These are phyloP conservation scores for Dipteronia dyeriana DNA, from an alignment of 345 rosid genomes.

Conservation along the genomic window DNA sequence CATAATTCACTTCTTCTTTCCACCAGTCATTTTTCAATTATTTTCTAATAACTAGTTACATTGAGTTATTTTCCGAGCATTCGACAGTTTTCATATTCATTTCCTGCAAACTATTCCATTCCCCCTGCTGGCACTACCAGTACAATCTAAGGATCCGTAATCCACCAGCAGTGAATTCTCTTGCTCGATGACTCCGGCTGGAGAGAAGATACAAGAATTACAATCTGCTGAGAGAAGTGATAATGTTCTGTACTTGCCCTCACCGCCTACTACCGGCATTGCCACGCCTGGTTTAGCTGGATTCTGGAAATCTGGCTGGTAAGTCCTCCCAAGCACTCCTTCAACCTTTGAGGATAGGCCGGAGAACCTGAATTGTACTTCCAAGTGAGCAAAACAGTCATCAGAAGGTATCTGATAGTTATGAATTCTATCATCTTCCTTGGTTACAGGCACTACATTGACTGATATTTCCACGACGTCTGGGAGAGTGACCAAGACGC, in stretches of 20 bases:
- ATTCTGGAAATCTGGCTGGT: conserved; percentile 61
- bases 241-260: conserved; percentile 54
- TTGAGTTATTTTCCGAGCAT: not conserved
- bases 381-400: conserved; percentile 69
- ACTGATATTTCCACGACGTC: conserved; percentile 54
- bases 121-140: conserved; percentile 42
- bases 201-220: conserved; percentile 41
- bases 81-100: conserved; percentile 13
- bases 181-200: conserved; percentile 12
- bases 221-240: conserved; percentile 52
- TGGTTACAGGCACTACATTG: conserved; percentile 67
- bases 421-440: conserved; percentile 66
- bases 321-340: conserved; percentile 68
- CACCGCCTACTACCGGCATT: conserved; percentile 61
- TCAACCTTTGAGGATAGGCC: conserved; percentile 60
- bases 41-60: not conserved
- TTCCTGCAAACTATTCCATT: conserved; percentile 63
- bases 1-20: not conserved
- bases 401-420: conserved; percentile 56
- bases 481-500: conserved; percentile 42
- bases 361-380: conserved; percentile 61
- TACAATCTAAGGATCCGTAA: conserved; percentile 49
- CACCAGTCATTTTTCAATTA: not conserved
- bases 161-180: conserved; percentile 21
- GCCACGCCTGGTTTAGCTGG: conserved; percentile 67